Percentiles rank a stretch among this genome's conserved stretches.
Evolutionary conservation across 768 basidiomycete species (phyloP).

Genomic region (Lactarius indigo): DNA sequence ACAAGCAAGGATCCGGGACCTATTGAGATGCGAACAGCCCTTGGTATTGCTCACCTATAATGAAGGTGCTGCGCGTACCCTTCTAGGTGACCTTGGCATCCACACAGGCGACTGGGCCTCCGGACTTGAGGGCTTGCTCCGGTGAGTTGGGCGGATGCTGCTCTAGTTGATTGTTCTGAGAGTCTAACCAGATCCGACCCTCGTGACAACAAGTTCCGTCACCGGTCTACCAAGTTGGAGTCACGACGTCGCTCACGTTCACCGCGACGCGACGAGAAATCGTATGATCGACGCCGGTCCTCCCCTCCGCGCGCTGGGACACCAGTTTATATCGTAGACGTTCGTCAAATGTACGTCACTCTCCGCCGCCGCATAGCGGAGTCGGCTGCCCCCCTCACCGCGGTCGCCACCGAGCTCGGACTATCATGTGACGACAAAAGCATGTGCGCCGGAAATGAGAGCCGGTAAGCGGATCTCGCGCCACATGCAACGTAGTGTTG

Average conservation of each 20-base stretch:
- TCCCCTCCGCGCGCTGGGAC: conserved; percentile 5
- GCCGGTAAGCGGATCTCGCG: conserved; percentile 14
- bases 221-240: not conserved
- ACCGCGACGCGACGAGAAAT: conserved; percentile 13
- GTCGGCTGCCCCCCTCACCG: conserved; percentile 3
- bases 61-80: conserved; percentile 1
- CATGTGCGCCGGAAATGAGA: conserved; percentile 27
- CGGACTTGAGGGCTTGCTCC: conserved; percentile 16
- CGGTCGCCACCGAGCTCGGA: conserved; percentile 18
- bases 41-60: conserved; percentile 20
- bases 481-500: not conserved
- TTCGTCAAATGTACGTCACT: conserved; percentile 22
- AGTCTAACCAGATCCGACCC: not conserved
- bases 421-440: conserved; percentile 7
- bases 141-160: not conserved
- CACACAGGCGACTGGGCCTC: conserved; percentile 4
- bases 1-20: conserved; percentile 8
- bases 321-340: conserved; percentile 16
- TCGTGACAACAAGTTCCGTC: not conserved
- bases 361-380: conserved; percentile 12
- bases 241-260: conserved; percentile 23
- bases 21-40: conserved; percentile 7
- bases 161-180: not conserved
- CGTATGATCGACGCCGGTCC: conserved; percentile 1
- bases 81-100: conserved; percentile 13